Evolutionary conservation across 2,329 filamentous ascomycete genomes (phyloP).

Genomic region (Cadophora malorum): DNA sequence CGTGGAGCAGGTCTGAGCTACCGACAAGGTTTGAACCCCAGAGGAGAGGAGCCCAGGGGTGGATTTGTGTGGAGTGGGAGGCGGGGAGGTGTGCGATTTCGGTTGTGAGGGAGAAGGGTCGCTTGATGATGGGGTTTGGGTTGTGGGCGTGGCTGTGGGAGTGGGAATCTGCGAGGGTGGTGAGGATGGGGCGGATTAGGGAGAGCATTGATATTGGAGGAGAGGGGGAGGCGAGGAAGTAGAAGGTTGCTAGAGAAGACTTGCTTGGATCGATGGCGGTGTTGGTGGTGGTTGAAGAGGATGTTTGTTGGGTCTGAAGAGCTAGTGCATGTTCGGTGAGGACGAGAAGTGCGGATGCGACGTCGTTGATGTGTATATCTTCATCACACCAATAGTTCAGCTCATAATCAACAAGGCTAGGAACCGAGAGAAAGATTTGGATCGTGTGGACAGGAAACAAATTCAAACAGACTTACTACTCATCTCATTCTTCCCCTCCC

Average conservation of each 20-base stretch:
- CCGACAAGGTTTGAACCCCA: neutral
- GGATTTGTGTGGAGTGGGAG: neutral
- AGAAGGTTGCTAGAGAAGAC: neutral
- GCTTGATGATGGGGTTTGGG: too few species aligned
- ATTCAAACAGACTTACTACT: neutral
- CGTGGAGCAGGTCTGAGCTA: neutral
- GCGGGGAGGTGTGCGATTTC: neutral
- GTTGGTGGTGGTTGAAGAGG: neutral
- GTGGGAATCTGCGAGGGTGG: too few species aligned
- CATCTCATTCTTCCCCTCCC: neutral
- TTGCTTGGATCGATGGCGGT: neutral
- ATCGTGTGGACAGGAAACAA: too few species aligned
- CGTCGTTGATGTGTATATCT: slow-evolving; percentile 1
- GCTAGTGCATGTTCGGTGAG: neutral
- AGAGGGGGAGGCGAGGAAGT: neutral
- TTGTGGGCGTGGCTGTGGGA: neutral
- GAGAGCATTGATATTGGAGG: neutral
- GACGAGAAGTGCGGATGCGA: neutral
- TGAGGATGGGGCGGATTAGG: too few species aligned
- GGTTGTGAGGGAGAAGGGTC: neutral
- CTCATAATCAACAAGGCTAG: too few species aligned
- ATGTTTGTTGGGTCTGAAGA: neutral
- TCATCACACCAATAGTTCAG: neutral
- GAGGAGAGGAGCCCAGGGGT: neutral
- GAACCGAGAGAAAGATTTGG: too few species aligned